Percentiles rank a stretch among this genome's conserved stretches.
Evolutionary conservation across 2,329 filamentous ascomycete genomes (phyloP).

Genomic region (Malbranchea zuffiana): DNA sequence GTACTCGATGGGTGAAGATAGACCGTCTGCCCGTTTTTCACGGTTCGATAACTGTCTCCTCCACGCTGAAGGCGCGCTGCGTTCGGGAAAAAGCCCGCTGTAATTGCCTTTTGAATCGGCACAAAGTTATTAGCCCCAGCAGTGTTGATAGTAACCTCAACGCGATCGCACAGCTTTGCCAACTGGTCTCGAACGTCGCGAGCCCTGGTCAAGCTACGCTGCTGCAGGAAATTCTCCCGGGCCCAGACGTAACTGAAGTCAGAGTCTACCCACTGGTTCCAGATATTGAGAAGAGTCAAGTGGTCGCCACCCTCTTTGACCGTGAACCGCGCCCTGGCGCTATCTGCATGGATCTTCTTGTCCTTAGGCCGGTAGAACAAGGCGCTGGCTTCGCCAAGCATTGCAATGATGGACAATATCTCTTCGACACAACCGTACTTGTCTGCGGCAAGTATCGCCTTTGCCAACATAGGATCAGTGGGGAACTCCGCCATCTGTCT

Average conservation of each 20-base stretch:
- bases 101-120: constrained; percentile 78
- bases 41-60: constrained; percentile 78
- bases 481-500: constrained; percentile 94
- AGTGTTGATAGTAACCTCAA: constrained; percentile 64
- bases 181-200: constrained; percentile 90
- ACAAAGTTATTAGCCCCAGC: constrained; percentile 59
- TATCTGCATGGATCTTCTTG: constrained; percentile 93
- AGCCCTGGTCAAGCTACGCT: constrained; percentile 75
- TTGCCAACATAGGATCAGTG: constrained; percentile 81
- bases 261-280: constrained; percentile 87
- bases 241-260: constrained; percentile 84
- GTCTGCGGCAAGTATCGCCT: constrained; percentile 76
- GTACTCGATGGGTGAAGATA: constrained; percentile 86
- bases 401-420: constrained; percentile 82
- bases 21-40: constrained; percentile 81
- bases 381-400: constrained; percentile 78
- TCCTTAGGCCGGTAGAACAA: constrained; percentile 94
- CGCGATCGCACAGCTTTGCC: constrained; percentile 80
- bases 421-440: constrained; percentile 90
- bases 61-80: constrained; percentile 72
- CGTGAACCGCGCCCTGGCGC: constrained; percentile 77
- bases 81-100: constrained; percentile 89
- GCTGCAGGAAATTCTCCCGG: constrained; percentile 86
- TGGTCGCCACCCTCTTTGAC: constrained; percentile 87
- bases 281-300: constrained; percentile 78